Conservation (phyloP, 192 early-diverging fungal species). For the Entophlyctis luteolus region DNA sequence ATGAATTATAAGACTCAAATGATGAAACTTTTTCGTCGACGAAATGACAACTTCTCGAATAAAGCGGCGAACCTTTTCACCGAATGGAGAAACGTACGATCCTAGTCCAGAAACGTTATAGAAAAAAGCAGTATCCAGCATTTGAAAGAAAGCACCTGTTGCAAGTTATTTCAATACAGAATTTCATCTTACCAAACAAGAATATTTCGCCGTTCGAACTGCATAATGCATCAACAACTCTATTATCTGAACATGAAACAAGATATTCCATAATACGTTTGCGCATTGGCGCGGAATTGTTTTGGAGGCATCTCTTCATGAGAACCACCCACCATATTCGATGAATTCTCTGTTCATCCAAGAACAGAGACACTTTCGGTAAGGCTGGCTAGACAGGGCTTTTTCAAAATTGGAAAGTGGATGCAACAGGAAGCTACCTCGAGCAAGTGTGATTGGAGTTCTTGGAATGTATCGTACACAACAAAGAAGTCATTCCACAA, state of each 20-base stretch:
- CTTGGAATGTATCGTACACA: conserved; percentile 47
- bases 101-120: conserved; percentile 33
- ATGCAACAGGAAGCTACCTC: conserved; percentile 13
- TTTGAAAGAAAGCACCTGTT: neutral
- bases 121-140: conserved; percentile 18
- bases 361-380: conserved; percentile 34
- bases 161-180: neutral
- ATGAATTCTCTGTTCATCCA: conserved; percentile 6
- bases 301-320: conserved; percentile 26
- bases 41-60: neutral
- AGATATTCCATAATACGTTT: conserved; percentile 29
- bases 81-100: conserved; percentile 23
- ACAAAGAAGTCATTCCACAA: conserved; percentile 52
- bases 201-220: neutral
- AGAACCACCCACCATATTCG: conserved; percentile 26
- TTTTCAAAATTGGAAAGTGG: neutral
- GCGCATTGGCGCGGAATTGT: conserved; percentile 19
- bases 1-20: neutral
- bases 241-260: neutral
- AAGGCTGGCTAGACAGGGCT: conserved; percentile 30
- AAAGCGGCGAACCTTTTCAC: conserved; percentile 23
- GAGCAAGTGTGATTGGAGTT: conserved; percentile 43
- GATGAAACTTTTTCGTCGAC: neutral
- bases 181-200: neutral
- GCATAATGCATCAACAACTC: neutral